Base-by-base conservation (phyloP, 805 yeast genomes). In the Saccharomycopsis synnaedendra region DNA sequence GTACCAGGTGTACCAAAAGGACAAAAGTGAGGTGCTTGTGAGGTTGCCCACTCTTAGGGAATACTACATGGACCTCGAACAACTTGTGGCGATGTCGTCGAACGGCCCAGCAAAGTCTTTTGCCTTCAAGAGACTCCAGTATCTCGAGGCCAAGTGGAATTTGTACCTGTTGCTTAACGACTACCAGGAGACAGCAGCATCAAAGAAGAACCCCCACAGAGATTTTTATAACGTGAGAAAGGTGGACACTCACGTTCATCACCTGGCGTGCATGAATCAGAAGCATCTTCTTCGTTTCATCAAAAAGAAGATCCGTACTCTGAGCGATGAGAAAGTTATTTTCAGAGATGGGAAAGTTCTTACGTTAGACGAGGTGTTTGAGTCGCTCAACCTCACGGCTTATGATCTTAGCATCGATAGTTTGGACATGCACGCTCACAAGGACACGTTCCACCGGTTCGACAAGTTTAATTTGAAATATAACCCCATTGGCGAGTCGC, bases 191-290 rank as follows among this genome's bases (percentile, higher is more conserved):
- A 83, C 82, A 19, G 80, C 89, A 11, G 93, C 85, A 54, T 82
- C 95, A 6, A 93, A 93, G 65, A 77, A 80, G 51, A 89, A 89
- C 55, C 97, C 97, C 4, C 99, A 93, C 63, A 80, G 99, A 64
- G 99, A 90, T 64, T 93, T 90, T 61, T 90, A 90, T 67, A 90
- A 90, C 59, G 96, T 88, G 41, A 78, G 97, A 67, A 90, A 90
- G 63, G 97, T 93, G 37, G 98, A 90, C 61, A 93, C 97, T 19
- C 99, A 93, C 71, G 96, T 93, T 57, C 99, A 93, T 63, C 98
- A 94, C 63, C 85, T 96, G 6, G 99, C 99, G 7, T 89, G 97
- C 64, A 94, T 94, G 97, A 94, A 94, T 60, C 98, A 93, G 67
- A 93, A 93, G 65, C 99, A 93, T 67, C 69, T 93, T 58, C 70